Evolutionary conservation across 495 filamentous ascomycete species (phyloP).

Genomic region (Delitschia confertaspora): DNA sequence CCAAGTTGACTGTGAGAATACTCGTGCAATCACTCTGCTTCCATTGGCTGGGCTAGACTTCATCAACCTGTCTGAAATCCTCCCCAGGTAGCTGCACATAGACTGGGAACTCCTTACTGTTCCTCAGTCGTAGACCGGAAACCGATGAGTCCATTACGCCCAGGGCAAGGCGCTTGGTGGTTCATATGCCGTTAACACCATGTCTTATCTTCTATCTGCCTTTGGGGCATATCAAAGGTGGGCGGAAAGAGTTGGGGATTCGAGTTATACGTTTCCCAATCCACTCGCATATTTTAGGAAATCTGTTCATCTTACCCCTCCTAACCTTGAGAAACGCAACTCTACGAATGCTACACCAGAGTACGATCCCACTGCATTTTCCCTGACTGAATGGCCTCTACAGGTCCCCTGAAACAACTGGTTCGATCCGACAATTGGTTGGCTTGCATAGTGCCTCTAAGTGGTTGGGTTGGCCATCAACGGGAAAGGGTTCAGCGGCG

Average conservation of each 20-base stretch:
- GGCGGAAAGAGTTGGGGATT: conserved; percentile 40
- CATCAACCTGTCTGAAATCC: background rate
- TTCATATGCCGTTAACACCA: conserved; percentile 10
- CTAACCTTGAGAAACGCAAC: conserved; percentile 12
- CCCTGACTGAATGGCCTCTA: conserved; percentile 20
- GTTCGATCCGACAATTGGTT: conserved; percentile 25
- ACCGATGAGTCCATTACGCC: conserved; percentile 23
- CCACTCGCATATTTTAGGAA: conserved; percentile 41
- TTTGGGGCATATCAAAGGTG: conserved; percentile 40
- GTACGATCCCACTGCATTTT: conserved; percentile 26
- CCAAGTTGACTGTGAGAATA: conserved; percentile 41
- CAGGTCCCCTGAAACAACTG: conserved; percentile 27
- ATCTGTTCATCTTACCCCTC: conserved; percentile 25
- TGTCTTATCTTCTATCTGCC: conserved; percentile 32
- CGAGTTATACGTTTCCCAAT: conserved; percentile 39
- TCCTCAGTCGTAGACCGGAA: background rate
- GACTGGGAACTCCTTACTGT: conserved; percentile 8
- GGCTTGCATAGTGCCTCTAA: conserved; percentile 32
- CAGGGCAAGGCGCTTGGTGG: conserved; percentile 32
- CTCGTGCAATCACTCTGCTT: conserved; percentile 29
- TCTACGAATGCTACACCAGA: conserved; percentile 19
- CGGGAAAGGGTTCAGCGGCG: conserved; percentile 31
- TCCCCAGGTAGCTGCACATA: conserved; percentile 5
- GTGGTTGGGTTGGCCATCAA: conserved; percentile 32
- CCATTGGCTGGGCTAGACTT: conserved; percentile 1